phyloP scores from a whole-genome alignment of 768 basidiomycete genomes.

The Phylloporus arenicola region DNA sequence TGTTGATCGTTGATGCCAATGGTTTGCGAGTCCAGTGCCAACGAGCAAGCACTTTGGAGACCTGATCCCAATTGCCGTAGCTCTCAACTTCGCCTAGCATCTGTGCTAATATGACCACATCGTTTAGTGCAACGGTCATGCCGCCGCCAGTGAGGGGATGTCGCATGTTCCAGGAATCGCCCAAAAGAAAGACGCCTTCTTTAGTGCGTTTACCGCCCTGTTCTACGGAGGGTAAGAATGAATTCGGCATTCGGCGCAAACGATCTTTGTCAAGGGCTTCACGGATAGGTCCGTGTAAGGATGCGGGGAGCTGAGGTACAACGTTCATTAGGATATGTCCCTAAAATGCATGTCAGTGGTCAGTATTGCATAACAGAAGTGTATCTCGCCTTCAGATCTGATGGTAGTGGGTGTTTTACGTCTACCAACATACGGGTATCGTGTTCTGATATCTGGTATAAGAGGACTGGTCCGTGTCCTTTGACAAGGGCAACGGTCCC shows the following conservation, averaged over 20 bases:
- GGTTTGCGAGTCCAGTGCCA: constrained; percentile 91
- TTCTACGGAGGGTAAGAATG: constrained; percentile 76
- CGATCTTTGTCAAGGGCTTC: constrained; percentile 73
- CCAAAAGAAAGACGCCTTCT: constrained; percentile 77
- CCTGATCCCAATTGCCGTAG: constrained; percentile 44
- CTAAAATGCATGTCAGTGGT: constrained; percentile 30
- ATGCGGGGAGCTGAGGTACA: constrained; percentile 73
- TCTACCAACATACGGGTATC: constrained; percentile 95
- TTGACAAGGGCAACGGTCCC: constrained; percentile 82
- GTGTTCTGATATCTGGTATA: constrained; percentile 86
- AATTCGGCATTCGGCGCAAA: constrained; percentile 91
- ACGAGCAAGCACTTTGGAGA: constrained; percentile 48
- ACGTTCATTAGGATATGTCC: constrained; percentile 66
- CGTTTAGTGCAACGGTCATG: constrained; percentile 93
- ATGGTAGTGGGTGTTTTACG: constrained; percentile 76
- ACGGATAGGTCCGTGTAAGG: constrained; percentile 60
- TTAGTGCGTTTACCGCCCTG: constrained; percentile 50
- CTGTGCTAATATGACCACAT: constrained; percentile 68
- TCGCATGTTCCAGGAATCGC: constrained; percentile 98
- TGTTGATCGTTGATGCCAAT: constrained; percentile 82
- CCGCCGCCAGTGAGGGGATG: constrained; percentile 97
- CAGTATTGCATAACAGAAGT: neutral
- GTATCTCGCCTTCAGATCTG: constrained; percentile 62
- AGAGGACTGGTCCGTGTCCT: constrained; percentile 78
- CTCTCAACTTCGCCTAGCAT: constrained; percentile 47